A percentile compares a stretch with the other conserved stretches of the same genome.
Evolutionary conservation across 2,329 filamentous ascomycete genomes (phyloP).

Genomic region (Claviceps quebecensis): DNA sequence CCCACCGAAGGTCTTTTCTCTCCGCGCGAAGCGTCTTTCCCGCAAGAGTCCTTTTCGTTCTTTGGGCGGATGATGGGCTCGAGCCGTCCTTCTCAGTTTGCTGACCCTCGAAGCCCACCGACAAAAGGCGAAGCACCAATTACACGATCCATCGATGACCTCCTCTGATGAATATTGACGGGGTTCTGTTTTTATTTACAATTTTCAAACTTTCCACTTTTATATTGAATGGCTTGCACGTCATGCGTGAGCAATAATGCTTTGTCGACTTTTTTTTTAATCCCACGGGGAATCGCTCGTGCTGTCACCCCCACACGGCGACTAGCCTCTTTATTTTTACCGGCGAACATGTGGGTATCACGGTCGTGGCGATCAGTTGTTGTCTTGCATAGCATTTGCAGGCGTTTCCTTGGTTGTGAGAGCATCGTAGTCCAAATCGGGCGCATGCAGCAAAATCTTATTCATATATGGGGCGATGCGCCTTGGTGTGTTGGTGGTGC

Average conservation of each 20-base stretch:
- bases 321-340: not conserved
- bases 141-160: constrained; percentile 62
- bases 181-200: not conserved
- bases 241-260: not conserved
- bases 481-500: no score
- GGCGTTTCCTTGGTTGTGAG: constrained; percentile 3
- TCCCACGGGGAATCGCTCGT: no score
- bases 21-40: constrained; percentile 36
- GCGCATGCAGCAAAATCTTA: no score
- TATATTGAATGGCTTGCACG: not conserved
- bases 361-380: not conserved
- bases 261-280: no score
- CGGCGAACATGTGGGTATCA: not conserved
- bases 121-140: constrained; percentile 63
- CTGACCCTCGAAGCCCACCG: constrained; percentile 61
- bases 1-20: constrained; percentile 40
- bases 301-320: not conserved
- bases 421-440: not conserved
- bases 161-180: constrained; percentile 38
- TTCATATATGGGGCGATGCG: no score
- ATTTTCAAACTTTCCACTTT: not conserved
- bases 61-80: constrained; percentile 33
- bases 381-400: constrained; percentile 3
- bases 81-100: constrained; percentile 34
- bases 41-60: constrained; percentile 36